Evolutionary conservation across 2,329 filamentous ascomycete species (phyloP).

Genomic region (Xylaria hypoxylon): DNA sequence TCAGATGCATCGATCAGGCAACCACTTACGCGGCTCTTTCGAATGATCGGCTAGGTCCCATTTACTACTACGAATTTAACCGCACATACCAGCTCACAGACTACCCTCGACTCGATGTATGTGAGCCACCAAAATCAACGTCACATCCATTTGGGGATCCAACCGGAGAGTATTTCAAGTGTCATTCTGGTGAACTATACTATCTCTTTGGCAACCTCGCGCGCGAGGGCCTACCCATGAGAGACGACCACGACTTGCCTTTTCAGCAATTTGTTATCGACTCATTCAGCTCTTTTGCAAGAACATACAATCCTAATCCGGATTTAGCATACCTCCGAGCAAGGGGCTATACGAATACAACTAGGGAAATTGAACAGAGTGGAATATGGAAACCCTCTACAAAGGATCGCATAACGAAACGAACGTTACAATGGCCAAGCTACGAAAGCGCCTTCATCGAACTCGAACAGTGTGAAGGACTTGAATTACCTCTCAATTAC

Average conservation of each 20-base stretch:
- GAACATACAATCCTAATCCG: constrained; percentile 63
- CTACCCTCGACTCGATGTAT: constrained; percentile 64
- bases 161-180: constrained; percentile 59
- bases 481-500: constrained; percentile 59
- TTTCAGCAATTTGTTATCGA: constrained; percentile 58
- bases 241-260: constrained; percentile 58
- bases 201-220: constrained; percentile 66
- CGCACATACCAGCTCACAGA: constrained; percentile 65
- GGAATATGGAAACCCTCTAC: constrained; percentile 53
- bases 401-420: constrained; percentile 55
- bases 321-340: constrained; percentile 57
- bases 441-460: constrained; percentile 59
- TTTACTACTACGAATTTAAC: constrained; percentile 72
- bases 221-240: constrained; percentile 55
- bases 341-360: constrained; percentile 54
- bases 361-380: constrained; percentile 44
- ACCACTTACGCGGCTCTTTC: constrained; percentile 63
- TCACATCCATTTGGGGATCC: constrained; percentile 47
- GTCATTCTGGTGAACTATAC: constrained; percentile 67
- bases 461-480: constrained; percentile 61
- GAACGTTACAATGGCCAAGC: constrained; percentile 61
- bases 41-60: constrained; percentile 58
- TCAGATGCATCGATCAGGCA: constrained; percentile 70
- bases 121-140: constrained; percentile 55
- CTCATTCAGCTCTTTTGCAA: constrained; percentile 63